phyloP scores from a whole-genome alignment of 1,139 yeast genomes.

The Yamadazyma taylorii region DNA sequence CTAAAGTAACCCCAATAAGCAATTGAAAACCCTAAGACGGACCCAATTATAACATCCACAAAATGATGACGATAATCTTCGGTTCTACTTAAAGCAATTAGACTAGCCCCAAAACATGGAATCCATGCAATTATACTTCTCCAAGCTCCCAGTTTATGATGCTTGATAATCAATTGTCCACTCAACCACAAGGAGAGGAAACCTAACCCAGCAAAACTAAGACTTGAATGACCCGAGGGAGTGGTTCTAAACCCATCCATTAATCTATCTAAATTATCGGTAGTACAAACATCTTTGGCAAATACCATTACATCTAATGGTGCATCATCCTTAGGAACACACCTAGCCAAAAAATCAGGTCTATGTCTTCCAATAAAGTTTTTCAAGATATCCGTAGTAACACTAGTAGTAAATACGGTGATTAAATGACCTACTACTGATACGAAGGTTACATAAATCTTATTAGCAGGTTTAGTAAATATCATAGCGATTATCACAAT shows the following conservation, averaged over 20 bases:
- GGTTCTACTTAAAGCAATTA: conserved; percentile 70
- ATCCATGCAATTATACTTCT: conserved; percentile 38
- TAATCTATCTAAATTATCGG: conserved; percentile 39
- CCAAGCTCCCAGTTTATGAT: conserved; percentile 53
- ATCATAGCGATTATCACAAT: conserved; percentile 26
- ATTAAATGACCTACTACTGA: conserved; percentile 42
- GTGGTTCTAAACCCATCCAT: conserved; percentile 76
- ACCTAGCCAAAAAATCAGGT: conserved; percentile 76
- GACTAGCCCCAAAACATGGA: conserved; percentile 55
- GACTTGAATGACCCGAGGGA: conserved; percentile 75
- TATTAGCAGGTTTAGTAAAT: conserved; percentile 33
- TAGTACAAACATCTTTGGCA: conserved; percentile 65
- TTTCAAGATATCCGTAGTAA: conserved; percentile 55
- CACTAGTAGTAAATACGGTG: conserved; percentile 41
- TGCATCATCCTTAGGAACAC: conserved; percentile 54
- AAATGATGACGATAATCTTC: conserved; percentile 82
- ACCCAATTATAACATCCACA: conserved; percentile 64
- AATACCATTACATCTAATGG: conserved; percentile 47
- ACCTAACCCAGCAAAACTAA: conserved; percentile 65
- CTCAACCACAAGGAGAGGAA: conserved; percentile 63
- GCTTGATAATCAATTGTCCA: conserved; percentile 52
- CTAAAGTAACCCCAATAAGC: conserved; percentile 42
- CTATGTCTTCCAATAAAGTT: conserved; percentile 74
- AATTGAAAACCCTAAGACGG: conserved; percentile 47
- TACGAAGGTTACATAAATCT: conserved; percentile 39